Conservation (phyloP, 1,284 basidiomycete species). For the Schizopora paradoxa region DNA sequence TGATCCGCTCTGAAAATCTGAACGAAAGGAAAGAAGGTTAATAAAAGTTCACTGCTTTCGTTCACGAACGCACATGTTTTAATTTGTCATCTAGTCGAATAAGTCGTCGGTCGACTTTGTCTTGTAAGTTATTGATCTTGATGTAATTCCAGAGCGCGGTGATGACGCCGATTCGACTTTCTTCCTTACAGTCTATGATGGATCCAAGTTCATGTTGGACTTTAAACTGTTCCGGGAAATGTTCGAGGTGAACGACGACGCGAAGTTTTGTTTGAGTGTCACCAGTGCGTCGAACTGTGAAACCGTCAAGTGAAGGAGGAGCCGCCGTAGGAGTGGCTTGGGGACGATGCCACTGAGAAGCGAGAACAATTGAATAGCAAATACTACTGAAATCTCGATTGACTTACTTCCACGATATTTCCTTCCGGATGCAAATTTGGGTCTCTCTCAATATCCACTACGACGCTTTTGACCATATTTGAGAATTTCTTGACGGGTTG, state of each 20-base stretch:
- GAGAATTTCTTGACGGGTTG: conserved; percentile 75
- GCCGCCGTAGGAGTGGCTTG: conserved; percentile 30
- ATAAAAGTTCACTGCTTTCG: neutral
- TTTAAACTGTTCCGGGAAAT: conserved; percentile 85
- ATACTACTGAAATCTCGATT: neutral
- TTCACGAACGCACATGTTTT: conserved; percentile 43
- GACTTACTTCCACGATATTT: conserved; percentile 68
- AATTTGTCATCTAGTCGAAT: conserved; percentile 76
- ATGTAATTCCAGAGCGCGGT: conserved; percentile 91
- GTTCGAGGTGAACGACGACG: conserved; percentile 78
- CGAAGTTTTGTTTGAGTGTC: conserved; percentile 75
- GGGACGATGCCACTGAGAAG: conserved; percentile 64
- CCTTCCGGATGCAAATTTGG: conserved; percentile 76
- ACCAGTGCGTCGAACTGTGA: conserved; percentile 81
- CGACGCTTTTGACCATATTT: conserved; percentile 77
- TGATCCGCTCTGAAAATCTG: conserved; percentile 65
- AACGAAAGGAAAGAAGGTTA: neutral
- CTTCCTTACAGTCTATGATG: conserved; percentile 80
- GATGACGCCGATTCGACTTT: conserved; percentile 78
- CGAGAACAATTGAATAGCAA: conserved; percentile 15
- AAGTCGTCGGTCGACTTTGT: conserved; percentile 81
- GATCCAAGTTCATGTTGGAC: conserved; percentile 73
- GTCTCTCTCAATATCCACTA: conserved; percentile 87
- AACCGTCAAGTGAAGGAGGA: conserved; percentile 76
- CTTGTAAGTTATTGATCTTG: conserved; percentile 82